These are phyloP conservation scores for Solanum okadae DNA, from an alignment of 257 asterid species.

Conservation along the genomic window DNA sequence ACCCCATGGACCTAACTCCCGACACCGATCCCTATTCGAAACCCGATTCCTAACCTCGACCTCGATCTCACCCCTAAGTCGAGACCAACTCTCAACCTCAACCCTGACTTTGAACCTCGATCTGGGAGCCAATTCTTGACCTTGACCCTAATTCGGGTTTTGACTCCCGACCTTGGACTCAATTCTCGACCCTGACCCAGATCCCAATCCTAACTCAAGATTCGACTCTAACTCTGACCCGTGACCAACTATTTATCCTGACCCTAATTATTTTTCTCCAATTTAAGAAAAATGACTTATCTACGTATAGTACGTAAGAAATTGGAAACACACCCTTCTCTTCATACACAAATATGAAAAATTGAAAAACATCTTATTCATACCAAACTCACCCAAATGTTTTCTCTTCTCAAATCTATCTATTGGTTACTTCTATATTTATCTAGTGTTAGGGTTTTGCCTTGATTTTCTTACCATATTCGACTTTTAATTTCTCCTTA, in stretches of 20 bases:
- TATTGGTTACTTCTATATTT: too few species aligned
- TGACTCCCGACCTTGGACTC: neutral
- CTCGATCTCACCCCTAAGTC: neutral
- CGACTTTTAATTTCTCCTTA: too few species aligned
- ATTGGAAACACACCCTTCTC: neutral
- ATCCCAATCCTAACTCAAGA: neutral
- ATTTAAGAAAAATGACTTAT: neutral
- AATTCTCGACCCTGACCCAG: neutral
- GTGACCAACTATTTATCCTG: neutral
- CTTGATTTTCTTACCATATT: too few species aligned
- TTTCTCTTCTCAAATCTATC: too few species aligned
- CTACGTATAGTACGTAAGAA: neutral
- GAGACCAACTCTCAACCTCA: neutral
- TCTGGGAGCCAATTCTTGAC: neutral
- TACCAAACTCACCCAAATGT: neutral
- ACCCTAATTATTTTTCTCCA: neutral
- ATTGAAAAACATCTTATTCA: neutral
- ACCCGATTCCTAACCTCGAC: neutral
- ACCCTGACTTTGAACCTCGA: neutral
- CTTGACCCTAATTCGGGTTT: neutral
- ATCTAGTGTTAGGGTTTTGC: too few species aligned
- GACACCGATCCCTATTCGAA: too few species aligned
- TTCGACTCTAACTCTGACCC: too few species aligned
- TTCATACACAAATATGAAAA: neutral
- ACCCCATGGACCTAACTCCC: neutral